Conservation (phyloP, 2,329 filamentous ascomycete genomes). For the Reticulascus tulasneorum region DNA sequence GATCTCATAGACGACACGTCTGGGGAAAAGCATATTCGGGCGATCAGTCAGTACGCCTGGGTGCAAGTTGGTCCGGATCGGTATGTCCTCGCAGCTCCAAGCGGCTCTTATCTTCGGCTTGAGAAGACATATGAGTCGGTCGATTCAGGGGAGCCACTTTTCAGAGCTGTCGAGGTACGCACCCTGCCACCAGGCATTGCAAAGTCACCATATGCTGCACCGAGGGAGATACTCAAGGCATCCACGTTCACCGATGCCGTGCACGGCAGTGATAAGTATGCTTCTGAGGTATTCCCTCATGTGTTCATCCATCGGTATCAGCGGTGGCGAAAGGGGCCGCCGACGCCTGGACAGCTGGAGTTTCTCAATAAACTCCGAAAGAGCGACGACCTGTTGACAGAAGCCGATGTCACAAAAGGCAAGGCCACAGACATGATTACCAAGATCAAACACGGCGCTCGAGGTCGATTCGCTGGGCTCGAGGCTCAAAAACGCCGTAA, state of each 20-base stretch:
- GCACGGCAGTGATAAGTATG: constrained; percentile 80
- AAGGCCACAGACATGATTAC: constrained; percentile 88
- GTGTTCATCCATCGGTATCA: constrained; percentile 63
- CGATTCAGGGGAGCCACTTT: constrained; percentile 22
- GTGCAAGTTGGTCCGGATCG: constrained; percentile 68
- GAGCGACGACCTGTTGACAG: constrained; percentile 48
- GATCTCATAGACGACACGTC: constrained; percentile 83
- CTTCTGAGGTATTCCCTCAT: constrained; percentile 60
- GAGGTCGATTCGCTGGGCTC: constrained; percentile 54
- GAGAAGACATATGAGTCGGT: constrained; percentile 33
- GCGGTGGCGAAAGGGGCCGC: constrained; percentile 65
- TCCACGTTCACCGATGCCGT: constrained; percentile 70
- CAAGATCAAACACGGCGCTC: constrained; percentile 80
- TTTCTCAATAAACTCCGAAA: constrained; percentile 65
- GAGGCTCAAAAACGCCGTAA: constrained; percentile 49
- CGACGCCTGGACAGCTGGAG: constrained; percentile 62
- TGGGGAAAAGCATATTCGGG: constrained; percentile 72
- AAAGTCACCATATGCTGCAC: constrained; percentile 62
- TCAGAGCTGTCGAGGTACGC: constrained; percentile 44
- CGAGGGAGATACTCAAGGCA: constrained; percentile 63
- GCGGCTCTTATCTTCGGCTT: constrained; percentile 58
- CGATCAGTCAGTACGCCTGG: constrained; percentile 75
- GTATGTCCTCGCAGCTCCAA: constrained; percentile 66
- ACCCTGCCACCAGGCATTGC: constrained; percentile 38
- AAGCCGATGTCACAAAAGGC: constrained; percentile 67